These are phyloP conservation scores for Fraxinus sp. DNA, from an alignment of 305 asterid species.

Conservation along the genomic window DNA sequence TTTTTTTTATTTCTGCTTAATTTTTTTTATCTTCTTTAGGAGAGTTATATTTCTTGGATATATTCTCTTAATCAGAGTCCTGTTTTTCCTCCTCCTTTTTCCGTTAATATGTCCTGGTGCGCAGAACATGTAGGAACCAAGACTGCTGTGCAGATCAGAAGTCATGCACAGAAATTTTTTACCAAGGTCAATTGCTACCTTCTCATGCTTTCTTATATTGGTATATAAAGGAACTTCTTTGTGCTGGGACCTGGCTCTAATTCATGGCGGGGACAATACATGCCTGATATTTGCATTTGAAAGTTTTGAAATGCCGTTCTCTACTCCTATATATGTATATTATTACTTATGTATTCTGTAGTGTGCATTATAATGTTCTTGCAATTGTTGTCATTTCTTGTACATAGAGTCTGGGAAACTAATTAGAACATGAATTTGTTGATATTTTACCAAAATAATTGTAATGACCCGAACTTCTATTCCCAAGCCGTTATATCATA, in stretches of 20 bases:
- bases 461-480: background rate
- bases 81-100: conserved; percentile 41
- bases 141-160: conserved; percentile 99
- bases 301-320: background rate
- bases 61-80: conserved; percentile 42
- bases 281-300: conserved; percentile 9
- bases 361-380: background rate
- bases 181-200: conserved; percentile 73
- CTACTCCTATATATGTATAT: background rate
- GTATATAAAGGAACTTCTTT: conserved; percentile 9
- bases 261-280: conserved; percentile 22
- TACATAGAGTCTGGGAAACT: background rate
- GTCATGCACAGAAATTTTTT: conserved; percentile 98
- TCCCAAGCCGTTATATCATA: background rate
- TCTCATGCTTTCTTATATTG: conserved; percentile 32
- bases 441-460: background rate
- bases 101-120: conserved; percentile 47
- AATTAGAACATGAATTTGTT: background rate
- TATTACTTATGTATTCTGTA: background rate
- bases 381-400: background rate
- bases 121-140: conserved; percentile 98
- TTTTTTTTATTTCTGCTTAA: conserved; percentile 21
- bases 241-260: conserved; percentile 19
- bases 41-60: conserved; percentile 28
- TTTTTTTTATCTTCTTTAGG: conserved; percentile 15